Evolutionary conservation across 805 yeast genomes (phyloP), one percentile per base, ranked within the genome.

Genomic region (Tetrapisispora iriomotensis): DNA sequence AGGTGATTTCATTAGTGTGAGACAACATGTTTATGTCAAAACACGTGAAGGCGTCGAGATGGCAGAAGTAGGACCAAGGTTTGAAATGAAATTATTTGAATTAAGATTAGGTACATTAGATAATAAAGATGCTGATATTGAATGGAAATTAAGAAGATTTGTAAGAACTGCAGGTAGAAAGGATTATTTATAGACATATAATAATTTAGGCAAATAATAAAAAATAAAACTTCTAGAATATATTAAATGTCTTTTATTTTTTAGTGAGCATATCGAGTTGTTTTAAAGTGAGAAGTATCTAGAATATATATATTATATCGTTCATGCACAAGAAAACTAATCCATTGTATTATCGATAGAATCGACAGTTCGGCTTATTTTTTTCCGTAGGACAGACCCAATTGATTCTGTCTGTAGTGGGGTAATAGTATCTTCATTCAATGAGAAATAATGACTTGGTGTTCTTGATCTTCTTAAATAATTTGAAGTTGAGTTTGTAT

Each of bases 1-100:
- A 39, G 95, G 86, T 35, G 99, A 92, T 64, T 92, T 77, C 56
- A 90, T 92, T 44, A 77, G 87, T 45, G 96, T 92, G 5, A 75
- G 99, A 61, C 98, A 92, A 56, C 99, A 92, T 58, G 82, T 92
- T 1, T 92, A 83, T 58, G 95, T 87, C 5, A 80, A 77, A 56
- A 86, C 96, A 0, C 79, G 81, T 49, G 95, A 87, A 45, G 72
- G 77, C 26, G 95, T 87, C 2, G 97, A 92, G 59, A 64, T 92
- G 41, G 88, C 96, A 42, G 99, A 92, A 60, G 82, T 92, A 27
- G 99, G 99, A 0, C 99, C 99, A n/a, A 70, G 99, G 46, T 92
- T 92, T 53, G 98, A 92, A 63, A 88, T 92, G 97, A 75, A 87
- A 58, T 66, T 92, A 48, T 92, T 77, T 59, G 96, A 90, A 61